phyloP scores from a whole-genome alignment of 140 eudicot species.

The Oenanthe javanica region DNA sequence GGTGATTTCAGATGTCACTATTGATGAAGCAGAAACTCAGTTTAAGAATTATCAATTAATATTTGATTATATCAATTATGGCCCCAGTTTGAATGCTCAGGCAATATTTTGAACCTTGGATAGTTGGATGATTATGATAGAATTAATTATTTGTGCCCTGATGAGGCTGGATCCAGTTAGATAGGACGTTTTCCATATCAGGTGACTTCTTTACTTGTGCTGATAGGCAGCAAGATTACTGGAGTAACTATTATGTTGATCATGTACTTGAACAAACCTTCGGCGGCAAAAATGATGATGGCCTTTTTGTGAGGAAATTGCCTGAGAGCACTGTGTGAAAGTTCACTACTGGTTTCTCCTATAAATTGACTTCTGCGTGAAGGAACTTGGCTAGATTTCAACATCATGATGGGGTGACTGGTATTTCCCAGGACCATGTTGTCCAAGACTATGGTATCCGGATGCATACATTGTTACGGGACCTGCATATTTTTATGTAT shows the following conservation, averaged over 20 bases:
- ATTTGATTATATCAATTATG: constrained; percentile 76
- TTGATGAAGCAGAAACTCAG: constrained; percentile 97
- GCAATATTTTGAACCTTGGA: constrained; percentile 87
- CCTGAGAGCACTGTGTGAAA: constrained; percentile 80
- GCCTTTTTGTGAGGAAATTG: constrained; percentile 66
- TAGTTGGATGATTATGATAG: constrained; percentile 50
- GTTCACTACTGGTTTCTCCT: constrained; percentile 61
- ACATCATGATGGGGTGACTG: constrained; percentile 98
- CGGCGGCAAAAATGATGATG: constrained; percentile 80
- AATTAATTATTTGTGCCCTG: constrained; percentile 63
- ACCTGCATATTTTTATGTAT: constrained; percentile 82
- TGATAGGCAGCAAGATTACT: constrained; percentile 38
- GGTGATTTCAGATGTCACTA: constrained; percentile 81
- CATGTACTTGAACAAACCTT: constrained; percentile 92
- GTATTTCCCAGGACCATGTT: constrained; percentile 96
- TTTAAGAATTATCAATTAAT: constrained; percentile 82
- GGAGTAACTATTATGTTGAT: constrained; percentile 32
- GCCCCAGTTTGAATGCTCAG: constrained; percentile 71
- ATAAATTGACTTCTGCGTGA: constrained; percentile 81
- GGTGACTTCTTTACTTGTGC: constrained; percentile 95
- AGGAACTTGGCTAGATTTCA: constrained; percentile 90
- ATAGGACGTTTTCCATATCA: constrained; percentile 80
- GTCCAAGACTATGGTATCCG: constrained; percentile 87
- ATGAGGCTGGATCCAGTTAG: constrained; percentile 79
- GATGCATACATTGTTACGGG: constrained; percentile 74